Percentiles rank a stretch among this genome's conserved stretches.
phyloP scores from a whole-genome alignment of 1,139 yeast species.

The Zygosaccharomyces sapae region DNA sequence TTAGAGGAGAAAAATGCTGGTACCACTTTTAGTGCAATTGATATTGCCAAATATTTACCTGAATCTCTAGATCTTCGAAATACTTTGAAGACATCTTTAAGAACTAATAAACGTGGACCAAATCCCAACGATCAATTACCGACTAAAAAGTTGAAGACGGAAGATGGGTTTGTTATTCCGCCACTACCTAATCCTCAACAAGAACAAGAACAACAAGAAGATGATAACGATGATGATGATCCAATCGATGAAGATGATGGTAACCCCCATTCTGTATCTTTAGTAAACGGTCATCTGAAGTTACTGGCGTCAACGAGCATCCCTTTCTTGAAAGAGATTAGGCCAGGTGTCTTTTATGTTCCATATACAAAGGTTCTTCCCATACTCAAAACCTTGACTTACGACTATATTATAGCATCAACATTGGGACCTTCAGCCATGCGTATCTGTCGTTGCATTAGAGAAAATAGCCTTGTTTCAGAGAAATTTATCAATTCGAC shows the following conservation, averaged over 20 bases:
- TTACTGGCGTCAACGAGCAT: slow-evolving; percentile 44
- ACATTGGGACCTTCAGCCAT: slow-evolving; percentile 56
- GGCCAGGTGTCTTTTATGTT: slow-evolving; percentile 44
- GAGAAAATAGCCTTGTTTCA: slow-evolving; percentile 66
- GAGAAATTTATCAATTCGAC: slow-evolving; percentile 77
- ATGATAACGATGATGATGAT: slow-evolving; percentile 26
- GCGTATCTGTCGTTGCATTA: slow-evolving; percentile 64
- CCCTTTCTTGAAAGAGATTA: slow-evolving; percentile 47
- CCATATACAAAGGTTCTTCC: slow-evolving; percentile 45
- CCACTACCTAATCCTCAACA: slow-evolving; percentile 24
- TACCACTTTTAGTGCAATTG: slow-evolving; percentile 47
- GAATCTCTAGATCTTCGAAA: slow-evolving; percentile 45
- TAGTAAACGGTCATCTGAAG: slow-evolving; percentile 46
- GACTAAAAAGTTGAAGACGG: slow-evolving; percentile 44
- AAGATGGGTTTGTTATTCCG: slow-evolving; percentile 37
- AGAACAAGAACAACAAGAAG: slow-evolving; percentile 24
- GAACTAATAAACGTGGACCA: slow-evolving; percentile 23
- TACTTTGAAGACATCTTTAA: slow-evolving; percentile 43
- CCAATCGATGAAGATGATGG: slow-evolving; percentile 31
- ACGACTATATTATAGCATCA: slow-evolving; percentile 57
- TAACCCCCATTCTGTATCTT: slow-evolving; percentile 32
- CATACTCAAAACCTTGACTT: slow-evolving; percentile 51
- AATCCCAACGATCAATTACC: slow-evolving; percentile 20
- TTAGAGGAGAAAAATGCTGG: slow-evolving; percentile 37
- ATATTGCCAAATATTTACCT: slow-evolving; percentile 48